Evolutionary conservation across 139 green algal species (phyloP).

Genomic region (Tetraselmis chui): DNA sequence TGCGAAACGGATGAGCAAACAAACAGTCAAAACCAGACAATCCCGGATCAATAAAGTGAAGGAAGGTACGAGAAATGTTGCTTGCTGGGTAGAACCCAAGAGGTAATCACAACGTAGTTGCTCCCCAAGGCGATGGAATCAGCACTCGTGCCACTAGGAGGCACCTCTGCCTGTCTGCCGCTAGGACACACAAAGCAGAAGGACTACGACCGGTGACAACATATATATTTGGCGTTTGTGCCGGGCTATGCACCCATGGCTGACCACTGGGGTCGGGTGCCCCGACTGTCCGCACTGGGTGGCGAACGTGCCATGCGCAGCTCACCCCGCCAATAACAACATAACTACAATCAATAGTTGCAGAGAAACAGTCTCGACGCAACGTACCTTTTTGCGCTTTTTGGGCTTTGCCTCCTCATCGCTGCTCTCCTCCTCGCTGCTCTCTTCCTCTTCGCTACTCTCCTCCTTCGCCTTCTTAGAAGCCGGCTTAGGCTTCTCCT

Average conservation of each 20-base stretch:
- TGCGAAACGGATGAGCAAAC: constrained; percentile 17
- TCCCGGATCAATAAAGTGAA: too few relatives aligned
- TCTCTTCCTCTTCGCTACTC: constrained; percentile 4
- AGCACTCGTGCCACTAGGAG: constrained; percentile 22
- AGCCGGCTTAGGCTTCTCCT: too few relatives aligned
- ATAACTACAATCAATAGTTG: neutral
- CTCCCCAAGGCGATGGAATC: constrained; percentile 44
- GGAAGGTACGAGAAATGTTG: constrained; percentile 7
- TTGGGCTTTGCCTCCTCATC: constrained; percentile 14
- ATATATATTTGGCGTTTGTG: constrained; percentile 30
- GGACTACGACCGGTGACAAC: constrained; percentile 19
- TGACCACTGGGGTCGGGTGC: neutral
- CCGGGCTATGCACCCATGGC: constrained; percentile 33
- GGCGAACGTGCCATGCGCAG: neutral
- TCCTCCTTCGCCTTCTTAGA: constrained; percentile 22
- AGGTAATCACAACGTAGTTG: constrained; percentile 35
- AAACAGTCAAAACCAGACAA: neutral
- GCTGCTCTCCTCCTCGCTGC: constrained; percentile 11
- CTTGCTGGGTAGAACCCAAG: constrained; percentile 37
- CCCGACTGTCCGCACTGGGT: neutral
- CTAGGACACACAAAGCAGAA: too few relatives aligned
- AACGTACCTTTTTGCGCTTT: neutral
- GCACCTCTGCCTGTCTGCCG: too few relatives aligned
- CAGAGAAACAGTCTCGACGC: neutral
- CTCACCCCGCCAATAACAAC: neutral